Evolutionary conservation across 768 basidiomycete species (phyloP), one percentile per base, ranked within the genome.

Genomic region (Boletus eberwhitei): DNA sequence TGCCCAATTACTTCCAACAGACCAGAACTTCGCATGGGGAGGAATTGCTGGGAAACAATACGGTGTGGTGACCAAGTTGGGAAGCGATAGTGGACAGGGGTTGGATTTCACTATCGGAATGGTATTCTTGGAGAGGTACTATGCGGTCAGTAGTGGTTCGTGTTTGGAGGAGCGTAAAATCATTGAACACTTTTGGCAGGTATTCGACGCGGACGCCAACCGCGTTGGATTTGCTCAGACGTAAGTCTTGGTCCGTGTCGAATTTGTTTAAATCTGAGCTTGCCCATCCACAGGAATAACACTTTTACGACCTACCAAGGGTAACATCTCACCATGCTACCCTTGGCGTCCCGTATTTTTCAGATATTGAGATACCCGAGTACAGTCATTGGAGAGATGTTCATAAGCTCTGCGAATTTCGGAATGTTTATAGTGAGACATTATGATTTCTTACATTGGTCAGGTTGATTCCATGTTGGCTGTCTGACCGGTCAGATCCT

Each of bases 171-270:
- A 37, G n/a, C 12, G 11, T 34, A 5, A 4, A 6, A 8, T 48
- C 13, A 24, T 5, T 24, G 40, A 32, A 39, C 7, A 0, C 17
- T 26, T 36, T 32, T 39, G 41, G 7, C 32, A 65, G 65, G 57
- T 65, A 5, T 67, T 67, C 17, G 64, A 64, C 41, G 6, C 48
- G 22, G 62, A 64, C 19, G 50, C 40, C 1, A 52, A 54, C 13
- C 62, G 54, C 5, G 43, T 65, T 44, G 65, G 65, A 22, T 64
- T 64, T 42, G 68, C 49, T 17, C 42, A 59, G 52, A 67, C 62
- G 64, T 67, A 19, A 59, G 64, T 61, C n/a, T n/a, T 31, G 7
- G 14, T 50, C 2, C 2, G 1, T 38, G n/a, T 26, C 26, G 14
- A 32, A 29, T 31, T 4, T 8, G 0, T 8, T n/a, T 16, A 13